Percentiles rank a stretch among this genome's conserved stretches.
Conservation (phyloP, 2,329 filamentous ascomycete genomes). For the Amesomyces nigricolor region DNA sequence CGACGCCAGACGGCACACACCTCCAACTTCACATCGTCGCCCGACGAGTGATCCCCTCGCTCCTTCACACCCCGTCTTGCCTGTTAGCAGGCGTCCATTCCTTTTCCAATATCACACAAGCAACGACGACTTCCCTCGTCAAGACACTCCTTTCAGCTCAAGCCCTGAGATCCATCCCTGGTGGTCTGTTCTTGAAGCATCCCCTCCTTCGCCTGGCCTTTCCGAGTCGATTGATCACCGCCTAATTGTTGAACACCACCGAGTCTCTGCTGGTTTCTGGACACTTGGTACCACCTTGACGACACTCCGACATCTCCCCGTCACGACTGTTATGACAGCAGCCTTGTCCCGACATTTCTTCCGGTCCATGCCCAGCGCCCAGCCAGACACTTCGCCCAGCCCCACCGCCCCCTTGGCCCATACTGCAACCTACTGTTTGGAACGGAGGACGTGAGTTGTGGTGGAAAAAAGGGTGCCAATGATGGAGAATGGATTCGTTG, state of each 20-base stretch:
- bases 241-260: neutral
- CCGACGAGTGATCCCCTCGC: conserved; percentile 24
- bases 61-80: conserved; percentile 29
- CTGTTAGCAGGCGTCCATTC: conserved; percentile 56
- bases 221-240: conserved; percentile 2
- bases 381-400: conserved; percentile 1
- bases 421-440: neutral
- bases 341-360: conserved; percentile 17
- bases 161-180: conserved; percentile 8
- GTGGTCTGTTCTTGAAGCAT: conserved; percentile 12
- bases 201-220: conserved; percentile 11
- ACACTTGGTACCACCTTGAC: neutral
- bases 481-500: conserved; percentile 23
- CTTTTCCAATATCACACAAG: conserved; percentile 32
- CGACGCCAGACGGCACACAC: conserved; percentile 24
- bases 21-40: conserved; percentile 25
- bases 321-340: conserved; percentile 27
- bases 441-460: conserved; percentile 2
- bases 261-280: neutral
- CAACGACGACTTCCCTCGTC: conserved; percentile 17
- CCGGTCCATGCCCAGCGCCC: neutral
- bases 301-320: conserved; percentile 5
- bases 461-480: conserved; percentile 13
- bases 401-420: neutral
- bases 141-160: conserved; percentile 37